Evolutionary conservation across 2,329 filamentous ascomycete species (phyloP), one percentile per base, ranked within the genome.

Genomic region (Lachnellula cervina): DNA sequence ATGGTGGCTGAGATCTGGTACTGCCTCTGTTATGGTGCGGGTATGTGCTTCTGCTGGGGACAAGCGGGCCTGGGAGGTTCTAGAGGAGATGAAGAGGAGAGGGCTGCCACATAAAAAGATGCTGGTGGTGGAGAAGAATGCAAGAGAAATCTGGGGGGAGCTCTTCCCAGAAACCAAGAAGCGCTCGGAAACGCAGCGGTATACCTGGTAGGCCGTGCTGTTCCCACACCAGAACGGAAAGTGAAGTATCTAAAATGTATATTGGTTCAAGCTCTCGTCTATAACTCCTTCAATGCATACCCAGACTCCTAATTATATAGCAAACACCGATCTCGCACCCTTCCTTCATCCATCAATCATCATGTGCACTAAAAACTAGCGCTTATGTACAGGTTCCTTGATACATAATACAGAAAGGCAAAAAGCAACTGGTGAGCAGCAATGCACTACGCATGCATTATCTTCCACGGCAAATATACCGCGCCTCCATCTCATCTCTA

Each of bases 1-100:
- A 2, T 69, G 68, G 68, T 69, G 66, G 65, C 64, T 69, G 66
- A 62, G 67, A 48, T 28, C 32, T 4, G 68, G 68, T 1, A 69
- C 68, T 1, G 65, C 60, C 6, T 34, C 44, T 2, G 19, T 40
- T 8, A 44, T 67, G 42, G 60, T 65, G 5, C 59, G 55, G 19
- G 58, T 46, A n/a, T 68, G 66, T 58, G 55, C 61, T 0, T 28
- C 21, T 1, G 48, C 43, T 32, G 56, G 52, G 4, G 66, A 69
- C 60, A 17, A 51, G 8, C 56, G 68, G 8, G 59, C 53, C 9
- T 66, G 59, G 62, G 42, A 57, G 14, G 51, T 69, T 19, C 32
- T 69, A 2, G 54, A 56, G 19, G 60, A 64, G 40, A 66, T 67
- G 64, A 54, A 57, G 17, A 51, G 32, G 37, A 62, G 62, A 44